These are phyloP conservation scores for Avena insularis DNA, from an alignment of 176 grass and related monocot species.

Conservation along the genomic window DNA sequence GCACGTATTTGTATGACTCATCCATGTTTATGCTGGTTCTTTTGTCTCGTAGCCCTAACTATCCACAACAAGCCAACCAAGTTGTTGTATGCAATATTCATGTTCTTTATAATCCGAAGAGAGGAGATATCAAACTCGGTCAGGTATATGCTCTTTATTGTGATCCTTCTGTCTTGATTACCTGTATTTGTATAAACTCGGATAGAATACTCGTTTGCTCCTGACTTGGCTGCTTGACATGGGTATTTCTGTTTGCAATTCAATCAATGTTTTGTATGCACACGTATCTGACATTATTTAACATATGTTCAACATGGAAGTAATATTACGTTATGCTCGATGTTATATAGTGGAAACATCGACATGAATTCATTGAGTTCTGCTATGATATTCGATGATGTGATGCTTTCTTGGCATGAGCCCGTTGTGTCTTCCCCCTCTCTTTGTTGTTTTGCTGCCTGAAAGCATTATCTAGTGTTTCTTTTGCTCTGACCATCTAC, in stretches of 20 bases:
- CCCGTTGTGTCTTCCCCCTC: neutral
- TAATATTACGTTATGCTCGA: neutral
- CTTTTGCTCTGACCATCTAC: conserved; percentile 20
- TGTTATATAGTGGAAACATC: conserved; percentile 4
- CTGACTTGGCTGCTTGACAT: conserved; percentile 30
- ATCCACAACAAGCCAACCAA: conserved; percentile 57
- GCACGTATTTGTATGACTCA: conserved; percentile 32
- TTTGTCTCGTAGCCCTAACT: conserved; percentile 49
- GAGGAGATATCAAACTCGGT: conserved; percentile 95
- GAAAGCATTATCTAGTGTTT: conserved; percentile 30
- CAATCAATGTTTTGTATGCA: neutral
- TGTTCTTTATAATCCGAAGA: conserved; percentile 96
- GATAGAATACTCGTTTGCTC: neutral
- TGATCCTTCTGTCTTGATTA: conserved; percentile 35
- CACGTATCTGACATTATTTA: conserved; percentile 25
- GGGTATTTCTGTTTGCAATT: conserved; percentile 2
- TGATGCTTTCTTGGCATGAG: conserved; percentile 19
- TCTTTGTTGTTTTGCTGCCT: neutral
- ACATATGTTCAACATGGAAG: conserved; percentile 23
- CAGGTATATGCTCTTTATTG: conserved; percentile 57
- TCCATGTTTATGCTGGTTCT: conserved; percentile 31
- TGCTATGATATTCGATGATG: conserved; percentile 17
- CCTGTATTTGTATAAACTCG: neutral
- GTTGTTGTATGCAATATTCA: conserved; percentile 91
- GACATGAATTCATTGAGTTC: neutral